Percentiles rank a stretch among this genome's conserved stretches.
phyloP scores from a whole-genome alignment of 176 grass and related monocot genomes.

The Aegilops umbellulata region DNA sequence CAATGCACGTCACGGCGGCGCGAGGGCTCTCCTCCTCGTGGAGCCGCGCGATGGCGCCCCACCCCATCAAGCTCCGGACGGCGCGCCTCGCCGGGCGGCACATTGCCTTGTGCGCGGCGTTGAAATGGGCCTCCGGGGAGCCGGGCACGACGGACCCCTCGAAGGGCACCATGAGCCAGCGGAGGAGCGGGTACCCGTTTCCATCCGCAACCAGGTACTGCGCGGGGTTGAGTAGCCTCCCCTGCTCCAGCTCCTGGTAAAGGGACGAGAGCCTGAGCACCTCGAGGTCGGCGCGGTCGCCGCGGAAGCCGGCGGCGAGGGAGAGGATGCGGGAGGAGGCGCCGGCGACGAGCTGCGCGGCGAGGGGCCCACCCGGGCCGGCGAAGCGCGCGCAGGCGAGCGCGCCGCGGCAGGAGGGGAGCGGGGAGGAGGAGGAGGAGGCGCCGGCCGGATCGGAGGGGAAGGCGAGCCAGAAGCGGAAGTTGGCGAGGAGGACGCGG shows the following conservation, averaged over 20 bases:
- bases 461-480: conserved; percentile 82
- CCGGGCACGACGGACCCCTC: not conserved
- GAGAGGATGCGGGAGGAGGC: conserved; percentile 54
- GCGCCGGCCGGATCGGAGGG: conserved; percentile 19
- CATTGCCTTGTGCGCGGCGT: conserved; percentile 47
- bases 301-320: conserved; percentile 67
- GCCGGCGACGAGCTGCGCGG: conserved; percentile 65
- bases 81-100: conserved; percentile 43
- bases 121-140: conserved; percentile 56
- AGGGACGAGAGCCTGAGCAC: conserved; percentile 61
- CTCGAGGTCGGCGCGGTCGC: conserved; percentile 44
- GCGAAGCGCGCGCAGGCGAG: conserved; percentile 61
- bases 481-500: conserved; percentile 78
- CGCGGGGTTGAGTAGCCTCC: conserved; percentile 37
- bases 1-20: conserved; percentile 59
- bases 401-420: conserved; percentile 62
- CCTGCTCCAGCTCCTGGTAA: conserved; percentile 51
- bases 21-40: conserved; percentile 54
- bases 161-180: conserved; percentile 77
- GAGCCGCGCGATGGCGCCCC: conserved; percentile 53
- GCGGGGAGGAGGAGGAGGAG: conserved; percentile 30
- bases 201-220: conserved; percentile 63
- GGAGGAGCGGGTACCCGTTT: conserved; percentile 53
- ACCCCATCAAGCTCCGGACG: conserved; percentile 63
- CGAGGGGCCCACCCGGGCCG: conserved; percentile 23